Evolutionary conservation across 257 asterid species (phyloP).

Genomic region (Solanum piurae): DNA sequence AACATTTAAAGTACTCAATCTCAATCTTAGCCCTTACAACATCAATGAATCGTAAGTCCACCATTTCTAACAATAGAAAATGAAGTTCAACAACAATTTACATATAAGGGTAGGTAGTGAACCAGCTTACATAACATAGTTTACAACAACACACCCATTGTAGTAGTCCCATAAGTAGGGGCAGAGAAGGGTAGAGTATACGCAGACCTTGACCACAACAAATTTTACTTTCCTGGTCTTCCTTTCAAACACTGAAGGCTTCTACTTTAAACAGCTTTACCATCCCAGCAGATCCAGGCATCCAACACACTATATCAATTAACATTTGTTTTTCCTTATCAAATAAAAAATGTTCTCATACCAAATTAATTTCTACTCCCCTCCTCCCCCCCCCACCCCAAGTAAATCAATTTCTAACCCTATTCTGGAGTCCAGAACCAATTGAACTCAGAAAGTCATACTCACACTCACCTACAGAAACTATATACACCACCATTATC

Average conservation of each 20-base stretch:
- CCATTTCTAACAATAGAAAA: neutral
- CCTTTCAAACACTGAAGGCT: neutral
- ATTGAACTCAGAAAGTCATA: neutral
- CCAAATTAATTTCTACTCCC: neutral
- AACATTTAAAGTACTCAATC: neutral
- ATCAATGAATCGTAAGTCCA: neutral
- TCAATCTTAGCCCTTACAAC: neutral
- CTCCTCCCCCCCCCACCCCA: neutral
- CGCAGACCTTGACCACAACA: neutral
- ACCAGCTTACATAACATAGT: neutral
- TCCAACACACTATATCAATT: neutral
- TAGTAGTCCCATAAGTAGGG: neutral
- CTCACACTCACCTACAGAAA: neutral
- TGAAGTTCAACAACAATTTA: neutral
- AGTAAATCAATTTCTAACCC: neutral
- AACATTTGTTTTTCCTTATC: neutral
- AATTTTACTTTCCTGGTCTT: neutral
- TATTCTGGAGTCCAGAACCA: neutral
- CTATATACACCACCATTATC: neutral
- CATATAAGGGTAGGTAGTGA: neutral
- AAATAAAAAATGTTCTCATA: neutral
- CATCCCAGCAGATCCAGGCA: neutral
- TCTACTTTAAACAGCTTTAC: neutral
- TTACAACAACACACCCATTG: neutral
- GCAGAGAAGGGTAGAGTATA: neutral